Conservation (phyloP, 306 rosid species). For the Delonix regia region DNA sequence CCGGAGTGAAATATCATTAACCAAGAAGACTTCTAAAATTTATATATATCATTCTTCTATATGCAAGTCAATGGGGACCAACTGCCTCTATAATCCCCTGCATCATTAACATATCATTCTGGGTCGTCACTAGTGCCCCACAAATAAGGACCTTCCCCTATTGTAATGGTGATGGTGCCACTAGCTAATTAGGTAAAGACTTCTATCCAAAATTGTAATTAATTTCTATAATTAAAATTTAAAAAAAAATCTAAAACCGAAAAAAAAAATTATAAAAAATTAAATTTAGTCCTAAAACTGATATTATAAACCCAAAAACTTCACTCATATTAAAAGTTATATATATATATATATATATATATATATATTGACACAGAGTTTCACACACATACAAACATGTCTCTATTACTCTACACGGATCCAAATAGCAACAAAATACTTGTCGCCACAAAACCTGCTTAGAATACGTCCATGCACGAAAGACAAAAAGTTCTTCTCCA, state of each 20-base stretch:
- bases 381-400: neutral
- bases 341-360: constrained; percentile 8
- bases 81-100: no score
- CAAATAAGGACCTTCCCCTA: neutral
- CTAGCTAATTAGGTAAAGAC: no score
- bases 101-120: neutral
- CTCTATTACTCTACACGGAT: neutral
- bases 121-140: neutral
- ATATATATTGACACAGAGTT: neutral
- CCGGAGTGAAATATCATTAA: neutral
- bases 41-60: neutral
- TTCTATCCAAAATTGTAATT: no score
- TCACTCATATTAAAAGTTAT: no score
- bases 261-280: no score
- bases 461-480: constrained; percentile 34
- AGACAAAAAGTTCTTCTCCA: constrained; percentile 67
- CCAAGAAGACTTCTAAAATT: neutral
- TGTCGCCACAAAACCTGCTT: constrained; percentile 47
- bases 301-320: no score
- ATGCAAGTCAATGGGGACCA: neutral
- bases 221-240: no score
- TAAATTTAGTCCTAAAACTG: no score
- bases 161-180: neutral
- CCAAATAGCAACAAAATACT: constrained; percentile 43
- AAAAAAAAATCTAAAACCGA: no score